Percentiles rank a stretch among this genome's conserved stretches.
These are phyloP conservation scores for Piper betle DNA, from an alignment of 164 flowering plant species.

Conservation along the genomic window DNA sequence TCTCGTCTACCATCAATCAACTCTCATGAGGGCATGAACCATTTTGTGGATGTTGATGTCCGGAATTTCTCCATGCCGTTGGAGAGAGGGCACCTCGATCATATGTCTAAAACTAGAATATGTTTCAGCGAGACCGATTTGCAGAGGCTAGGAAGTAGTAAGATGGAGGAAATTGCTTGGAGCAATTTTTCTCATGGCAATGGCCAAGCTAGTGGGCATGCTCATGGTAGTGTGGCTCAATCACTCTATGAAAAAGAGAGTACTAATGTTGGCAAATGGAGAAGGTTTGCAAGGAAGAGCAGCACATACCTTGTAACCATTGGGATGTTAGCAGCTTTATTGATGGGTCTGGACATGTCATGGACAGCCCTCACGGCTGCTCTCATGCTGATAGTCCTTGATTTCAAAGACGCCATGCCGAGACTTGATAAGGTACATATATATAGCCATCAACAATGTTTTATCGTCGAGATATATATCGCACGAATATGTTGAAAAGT, in stretches of 20 bases:
- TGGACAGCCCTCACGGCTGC: conserved; percentile 94
- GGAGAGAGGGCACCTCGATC: conserved; percentile 10
- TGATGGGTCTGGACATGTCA: conserved; percentile 77
- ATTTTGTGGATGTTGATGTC: background rate
- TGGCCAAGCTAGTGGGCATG: conserved; percentile 4
- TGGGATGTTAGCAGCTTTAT: conserved; percentile 68
- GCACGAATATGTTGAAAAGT: background rate
- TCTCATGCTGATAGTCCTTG: conserved; percentile 75
- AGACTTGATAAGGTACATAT: conserved; percentile 62
- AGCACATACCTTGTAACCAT: conserved; percentile 64
- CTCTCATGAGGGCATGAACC: conserved; percentile 1
- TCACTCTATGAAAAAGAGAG: conserved; percentile 22
- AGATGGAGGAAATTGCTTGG: conserved; percentile 5
- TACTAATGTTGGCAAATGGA: conserved; percentile 24
- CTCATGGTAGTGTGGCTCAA: conserved; percentile 2
- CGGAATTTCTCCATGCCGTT: conserved; percentile 1
- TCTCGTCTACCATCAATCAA: conserved; percentile 11
- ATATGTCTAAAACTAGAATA: conserved; percentile 28
- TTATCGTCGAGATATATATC: background rate
- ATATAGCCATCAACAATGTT: background rate
- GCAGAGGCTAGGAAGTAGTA: conserved; percentile 8
- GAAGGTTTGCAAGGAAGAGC: conserved; percentile 43
- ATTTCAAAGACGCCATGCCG: conserved; percentile 84
- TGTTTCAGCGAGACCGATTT: conserved; percentile 20
- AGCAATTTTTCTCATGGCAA: background rate